A percentile compares a stretch with the other conserved stretches of the same genome.
Conservation (phyloP, 108 stramenopile genomes). For the Seminavis robusta region DNA sequence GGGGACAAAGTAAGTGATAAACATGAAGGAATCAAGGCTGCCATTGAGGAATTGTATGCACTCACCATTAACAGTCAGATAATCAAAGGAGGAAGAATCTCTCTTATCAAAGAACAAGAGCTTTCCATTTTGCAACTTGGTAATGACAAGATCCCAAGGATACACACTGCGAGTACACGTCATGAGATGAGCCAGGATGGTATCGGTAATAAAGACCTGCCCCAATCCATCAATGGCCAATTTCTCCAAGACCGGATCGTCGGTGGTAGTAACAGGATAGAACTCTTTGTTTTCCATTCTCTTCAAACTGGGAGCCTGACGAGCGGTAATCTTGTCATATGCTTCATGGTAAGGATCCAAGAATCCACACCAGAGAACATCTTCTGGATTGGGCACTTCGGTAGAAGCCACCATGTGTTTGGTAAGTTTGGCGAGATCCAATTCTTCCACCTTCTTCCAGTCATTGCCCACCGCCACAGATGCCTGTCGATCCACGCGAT, state of each 20-base stretch:
- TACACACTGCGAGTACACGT: slow-evolving; percentile 92
- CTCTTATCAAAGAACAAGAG: slow-evolving; percentile 95
- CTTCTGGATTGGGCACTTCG: slow-evolving; percentile 53
- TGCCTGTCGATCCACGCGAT: slow-evolving; percentile 63
- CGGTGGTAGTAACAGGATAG: slow-evolving; percentile 95
- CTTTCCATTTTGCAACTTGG: slow-evolving; percentile 86
- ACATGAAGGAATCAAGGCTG: no score
- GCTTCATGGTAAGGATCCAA: slow-evolving; percentile 92
- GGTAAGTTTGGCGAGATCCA: slow-evolving; percentile 89
- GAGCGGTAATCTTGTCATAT: slow-evolving; percentile 88
- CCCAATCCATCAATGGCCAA: slow-evolving; percentile 89
- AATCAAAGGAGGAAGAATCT: slow-evolving; percentile 91
- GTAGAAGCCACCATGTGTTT: slow-evolving; percentile 47
- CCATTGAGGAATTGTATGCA: no score
- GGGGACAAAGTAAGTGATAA: no score
- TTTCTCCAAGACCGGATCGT: slow-evolving; percentile 97
- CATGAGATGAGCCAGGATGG: slow-evolving; percentile 95
- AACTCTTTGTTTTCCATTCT: slow-evolving; percentile 86
- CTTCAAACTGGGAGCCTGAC: slow-evolving; percentile 64
- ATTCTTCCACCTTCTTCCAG: slow-evolving; percentile 91
- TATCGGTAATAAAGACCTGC: slow-evolving; percentile 94
- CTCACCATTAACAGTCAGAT: slow-evolving; percentile 90
- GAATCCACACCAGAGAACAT: slow-evolving; percentile 92
- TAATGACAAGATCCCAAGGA: slow-evolving; percentile 97
- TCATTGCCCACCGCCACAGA: slow-evolving; percentile 86